A percentile compares a stretch with the other conserved stretches of the same genome.
These are phyloP conservation scores for Apiospora rasikravindrae DNA, from an alignment of 2,329 filamentous ascomycete genomes.

Conservation along the genomic window DNA sequence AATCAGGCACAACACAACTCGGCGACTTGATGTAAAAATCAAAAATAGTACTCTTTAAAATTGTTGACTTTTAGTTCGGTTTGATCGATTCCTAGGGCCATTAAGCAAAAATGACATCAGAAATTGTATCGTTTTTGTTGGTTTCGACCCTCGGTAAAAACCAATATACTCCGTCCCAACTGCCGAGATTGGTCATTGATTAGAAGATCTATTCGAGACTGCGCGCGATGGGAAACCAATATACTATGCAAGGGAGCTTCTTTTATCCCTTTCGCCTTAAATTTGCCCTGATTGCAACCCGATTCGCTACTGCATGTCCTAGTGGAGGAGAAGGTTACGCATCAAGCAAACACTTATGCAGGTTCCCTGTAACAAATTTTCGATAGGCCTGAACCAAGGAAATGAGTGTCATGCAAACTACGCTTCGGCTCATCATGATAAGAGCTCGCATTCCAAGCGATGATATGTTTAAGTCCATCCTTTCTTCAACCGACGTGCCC, in stretches of 20 bases:
- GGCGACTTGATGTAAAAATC: neutral
- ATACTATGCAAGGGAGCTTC: neutral
- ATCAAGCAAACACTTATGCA: neutral
- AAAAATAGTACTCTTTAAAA: neutral
- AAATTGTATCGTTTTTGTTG: neutral
- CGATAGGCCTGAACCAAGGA: neutral
- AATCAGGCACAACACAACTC: neutral
- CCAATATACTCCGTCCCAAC: neutral
- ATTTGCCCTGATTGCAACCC: neutral
- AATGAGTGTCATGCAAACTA: neutral
- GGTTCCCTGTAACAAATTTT: neutral
- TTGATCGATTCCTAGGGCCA: neutral
- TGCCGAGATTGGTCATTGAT: neutral
- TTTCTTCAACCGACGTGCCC: neutral
- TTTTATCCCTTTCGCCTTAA: neutral
- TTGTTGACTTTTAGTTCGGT: neutral
- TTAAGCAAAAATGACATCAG: neutral
- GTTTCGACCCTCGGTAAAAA: neutral
- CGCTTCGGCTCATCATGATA: neutral
- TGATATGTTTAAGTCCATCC: neutral
- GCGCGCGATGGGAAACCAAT: neutral
- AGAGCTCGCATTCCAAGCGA: neutral
- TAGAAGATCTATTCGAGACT: neutral
- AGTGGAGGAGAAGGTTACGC: too few relatives aligned
- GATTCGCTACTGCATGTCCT: neutral